Base-by-base conservation (phyloP, 352 stramenopile species). In the Pythium myriotylum region DNA sequence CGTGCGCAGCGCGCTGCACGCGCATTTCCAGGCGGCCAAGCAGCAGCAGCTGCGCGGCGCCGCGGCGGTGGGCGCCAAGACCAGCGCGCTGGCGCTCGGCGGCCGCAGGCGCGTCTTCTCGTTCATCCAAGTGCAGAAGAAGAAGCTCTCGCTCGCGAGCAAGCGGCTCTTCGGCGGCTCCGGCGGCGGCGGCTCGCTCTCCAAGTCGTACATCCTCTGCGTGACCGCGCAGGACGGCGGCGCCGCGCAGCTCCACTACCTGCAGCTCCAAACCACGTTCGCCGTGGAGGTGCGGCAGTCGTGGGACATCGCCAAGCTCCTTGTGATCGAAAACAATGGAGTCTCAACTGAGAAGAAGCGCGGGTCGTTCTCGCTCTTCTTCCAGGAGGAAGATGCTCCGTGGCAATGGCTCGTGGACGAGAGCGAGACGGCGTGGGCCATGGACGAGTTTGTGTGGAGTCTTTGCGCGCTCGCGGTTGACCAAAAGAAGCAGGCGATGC, bases 401-500 rank as follows among this genome's bases (percentile, higher is more conserved):
- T 84, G 71, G 72, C 80, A 84, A 33, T 84, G 81, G 81, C 61
- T 89, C 17, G 68, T 90, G 32, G 79, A 86, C n/a, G 68, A 83
- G 3, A 70, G 32, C 12, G 79, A 88, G 52, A 68, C 54, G 37
- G 59, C 66, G 22, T 76, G 62, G 17, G 78, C 80, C 29, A 87
- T 92, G 80, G 70, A 84, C 27, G 83, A 92, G 60, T 92, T 92
- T 49, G 66, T 90, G 0, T 92, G 83, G 83, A 86, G 68, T 22
- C 23, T 92, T n/a, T 86, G 76, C 26, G 80, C 80, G 20, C 62
- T 89, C 7, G 58, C 58, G 10, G 57, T 86, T 17, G 75, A 88
- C 49, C 79, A 87, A 54, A 75, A 79, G 65, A 78, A 81, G 70
- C 77, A 70, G 51, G 55, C 60, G 2, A 63, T 92, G 23, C 80